Base-by-base conservation (phyloP, 2,329 filamentous ascomycete species). In the Rutstroemia sp. region DNA sequence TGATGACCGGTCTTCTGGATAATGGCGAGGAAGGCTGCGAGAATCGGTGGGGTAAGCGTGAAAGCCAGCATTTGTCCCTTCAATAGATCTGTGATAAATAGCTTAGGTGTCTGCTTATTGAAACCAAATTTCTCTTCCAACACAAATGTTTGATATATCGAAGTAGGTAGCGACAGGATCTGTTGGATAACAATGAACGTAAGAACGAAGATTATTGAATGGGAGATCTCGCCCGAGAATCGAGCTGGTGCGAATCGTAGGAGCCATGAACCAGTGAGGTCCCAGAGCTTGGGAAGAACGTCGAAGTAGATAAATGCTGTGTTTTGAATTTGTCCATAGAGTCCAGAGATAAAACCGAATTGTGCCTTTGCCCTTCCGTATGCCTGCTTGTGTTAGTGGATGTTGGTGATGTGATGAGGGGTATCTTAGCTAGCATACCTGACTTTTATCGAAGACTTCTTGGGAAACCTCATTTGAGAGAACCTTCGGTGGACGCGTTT, bases 111-210 rank as follows among this genome's bases (percentile, higher is more conserved):
- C 79, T 96, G 91, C 77, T 99, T 99, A 75, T 99, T 99, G 82
- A 99, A 99, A 50, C 94, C 94, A 67, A 95, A 99, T 70, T 90
- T 88, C 75, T 96, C 92, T 74, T 99, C 94, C 56, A 99, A 79
- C 49, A 97, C 89, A 69, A 99, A 99, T 12, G 90, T 94, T 75
- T 92, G 86, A 78, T 97, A 99, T 72, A 96, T 85, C 55, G 85
- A 88, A 59, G 85, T 81, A 3, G 94, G 94, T 53, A 97, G 76
- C 57, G 86, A 87, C 61, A 96, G 75, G 55, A 88, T 63, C 67
- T 92, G 90, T 65, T 91, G 87, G 66, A 95, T 81, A 67, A 95
- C 72, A 66, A 90, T 87, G 73, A 96, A 95, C 57, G 83, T 78
- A 69, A 97, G 86, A 72, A 96, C 83, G 76, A 97, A 99, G 70